phyloP scores from a whole-genome alignment of 2,329 filamentous ascomycete species.

The Clonostachys sp. region DNA sequence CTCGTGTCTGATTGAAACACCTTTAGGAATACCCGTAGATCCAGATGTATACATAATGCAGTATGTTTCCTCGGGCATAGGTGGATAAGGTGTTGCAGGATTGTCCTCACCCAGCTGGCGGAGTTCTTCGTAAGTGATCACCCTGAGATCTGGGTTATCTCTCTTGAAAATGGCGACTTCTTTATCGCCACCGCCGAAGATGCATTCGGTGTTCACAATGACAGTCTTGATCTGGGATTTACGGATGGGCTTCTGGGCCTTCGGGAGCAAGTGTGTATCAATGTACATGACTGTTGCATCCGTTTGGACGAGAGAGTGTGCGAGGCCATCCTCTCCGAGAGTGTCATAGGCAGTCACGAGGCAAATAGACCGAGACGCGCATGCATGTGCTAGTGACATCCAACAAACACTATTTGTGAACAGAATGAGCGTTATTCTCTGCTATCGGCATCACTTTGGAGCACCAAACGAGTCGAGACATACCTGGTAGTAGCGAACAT shows the following conservation, averaged over 20 bases:
- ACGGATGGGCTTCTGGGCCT: conserved; percentile 51
- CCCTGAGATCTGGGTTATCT: conserved; percentile 47
- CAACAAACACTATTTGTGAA: conserved; percentile 60
- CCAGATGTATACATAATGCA: conserved; percentile 88
- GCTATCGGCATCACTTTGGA: neutral
- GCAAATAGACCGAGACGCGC: conserved; percentile 79
- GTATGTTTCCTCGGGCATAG: conserved; percentile 71
- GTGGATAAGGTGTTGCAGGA: conserved; percentile 67
- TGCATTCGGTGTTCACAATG: conserved; percentile 57
- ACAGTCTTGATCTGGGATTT: conserved; percentile 52
- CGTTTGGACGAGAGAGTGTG: conserved; percentile 82
- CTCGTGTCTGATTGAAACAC: conserved; percentile 76
- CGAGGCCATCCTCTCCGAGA: conserved; percentile 76
- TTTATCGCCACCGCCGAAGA: conserved; percentile 38
- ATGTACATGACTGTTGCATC: conserved; percentile 79
- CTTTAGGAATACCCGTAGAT: conserved; percentile 85
- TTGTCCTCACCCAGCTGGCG: conserved; percentile 59
- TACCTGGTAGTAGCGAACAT: conserved; percentile 81
- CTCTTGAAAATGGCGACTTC: conserved; percentile 52
- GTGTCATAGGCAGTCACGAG: conserved; percentile 96
- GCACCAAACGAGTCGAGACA: conserved; percentile 10
- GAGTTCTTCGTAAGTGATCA: conserved; percentile 52
- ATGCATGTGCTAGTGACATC: conserved; percentile 73
- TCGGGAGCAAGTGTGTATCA: conserved; percentile 72
- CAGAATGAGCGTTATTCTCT: neutral